phyloP scores from a whole-genome alignment of 805 yeast genomes.

The Yamadazyma nakazawae region DNA sequence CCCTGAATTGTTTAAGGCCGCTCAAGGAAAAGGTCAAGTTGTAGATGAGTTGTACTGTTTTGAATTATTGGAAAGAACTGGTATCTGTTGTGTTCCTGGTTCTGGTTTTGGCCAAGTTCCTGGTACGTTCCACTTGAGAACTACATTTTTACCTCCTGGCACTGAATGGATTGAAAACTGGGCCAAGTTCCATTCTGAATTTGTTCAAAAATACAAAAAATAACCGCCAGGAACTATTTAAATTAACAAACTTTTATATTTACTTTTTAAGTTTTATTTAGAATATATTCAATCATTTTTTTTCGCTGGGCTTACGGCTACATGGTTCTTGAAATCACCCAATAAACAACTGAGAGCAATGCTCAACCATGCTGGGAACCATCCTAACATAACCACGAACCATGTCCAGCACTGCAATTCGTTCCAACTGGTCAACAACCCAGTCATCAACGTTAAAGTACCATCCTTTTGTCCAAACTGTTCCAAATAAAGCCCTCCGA shows the following conservation, averaged over 20 bases:
- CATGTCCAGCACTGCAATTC: slow-evolving; percentile 83
- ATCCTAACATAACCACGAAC: slow-evolving; percentile 66
- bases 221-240: not conserved
- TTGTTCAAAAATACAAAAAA: slow-evolving; percentile 53
- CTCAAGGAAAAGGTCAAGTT: slow-evolving; percentile 50
- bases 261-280: not conserved
- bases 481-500: slow-evolving; percentile 28
- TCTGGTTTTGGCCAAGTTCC: slow-evolving; percentile 92
- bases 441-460: slow-evolving; percentile 42
- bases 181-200: slow-evolving; percentile 72
- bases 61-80: slow-evolving; percentile 78
- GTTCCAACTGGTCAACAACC: slow-evolving; percentile 61
- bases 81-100: slow-evolving; percentile 97
- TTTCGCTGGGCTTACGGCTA: slow-evolving; percentile 1
- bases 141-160: slow-evolving; percentile 96
- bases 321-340: slow-evolving; percentile 23
- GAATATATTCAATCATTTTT: slow-evolving; percentile 4
- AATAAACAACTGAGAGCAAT: slow-evolving; percentile 26
- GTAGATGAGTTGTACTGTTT: slow-evolving; percentile 91
- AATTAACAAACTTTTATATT: not conserved
- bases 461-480: slow-evolving; percentile 24
- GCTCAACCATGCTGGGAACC: slow-evolving; percentile 79
- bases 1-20: slow-evolving; percentile 58
- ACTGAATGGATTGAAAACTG: slow-evolving; percentile 80
- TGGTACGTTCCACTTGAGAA: slow-evolving; percentile 89